These are phyloP conservation scores for Leccinum truebloodii DNA, from an alignment of 768 basidiomycete genomes.

Conservation along the genomic window DNA sequence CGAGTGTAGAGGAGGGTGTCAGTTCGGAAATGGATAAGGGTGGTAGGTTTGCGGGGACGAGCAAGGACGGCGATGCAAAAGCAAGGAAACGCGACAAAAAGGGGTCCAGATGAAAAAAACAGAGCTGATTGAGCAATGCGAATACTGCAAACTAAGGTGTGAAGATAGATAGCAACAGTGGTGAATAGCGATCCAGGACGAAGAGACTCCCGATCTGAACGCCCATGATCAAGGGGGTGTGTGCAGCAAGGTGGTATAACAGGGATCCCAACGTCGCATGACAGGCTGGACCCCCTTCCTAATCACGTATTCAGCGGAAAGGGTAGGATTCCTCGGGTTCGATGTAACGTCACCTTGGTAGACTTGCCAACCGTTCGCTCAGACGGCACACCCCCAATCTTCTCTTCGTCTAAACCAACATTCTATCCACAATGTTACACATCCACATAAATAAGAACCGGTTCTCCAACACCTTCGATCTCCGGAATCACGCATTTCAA, in stretches of 20 bases:
- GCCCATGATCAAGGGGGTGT: conserved; percentile 17
- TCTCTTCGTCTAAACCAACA: conserved; percentile 21
- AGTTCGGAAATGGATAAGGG: conserved; percentile 20
- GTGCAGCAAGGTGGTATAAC: conserved; percentile 18
- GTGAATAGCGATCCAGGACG: conserved; percentile 20
- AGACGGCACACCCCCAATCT: conserved; percentile 16
- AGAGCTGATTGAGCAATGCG: conserved; percentile 25
- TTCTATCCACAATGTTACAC: conserved; percentile 36
- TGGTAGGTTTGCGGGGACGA: conserved; percentile 20
- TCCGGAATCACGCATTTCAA: conserved; percentile 98
- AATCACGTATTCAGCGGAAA: conserved; percentile 20
- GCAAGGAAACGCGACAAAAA: conserved; percentile 25
- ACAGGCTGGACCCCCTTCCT: conserved; percentile 19
- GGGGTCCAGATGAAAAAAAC: conserved; percentile 21
- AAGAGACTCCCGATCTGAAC: conserved; percentile 21
- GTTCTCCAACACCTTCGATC: conserved; percentile 96
- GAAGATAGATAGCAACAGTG: conserved; percentile 28
- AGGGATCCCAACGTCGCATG: conserved; percentile 14
- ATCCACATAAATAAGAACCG: conserved; percentile 91
- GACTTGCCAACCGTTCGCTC: conserved; percentile 14
- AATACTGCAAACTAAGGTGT: conserved; percentile 26
- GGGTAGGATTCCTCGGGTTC: conserved; percentile 17
- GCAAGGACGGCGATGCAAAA: conserved; percentile 27
- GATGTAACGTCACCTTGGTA: conserved; percentile 33
- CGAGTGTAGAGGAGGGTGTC: conserved; percentile 31